A percentile compares a stretch with the other conserved stretches of the same genome.
These are phyloP conservation scores for Curvularia sp. DNA, from an alignment of 2,329 filamentous ascomycete genomes.

Conservation along the genomic window DNA sequence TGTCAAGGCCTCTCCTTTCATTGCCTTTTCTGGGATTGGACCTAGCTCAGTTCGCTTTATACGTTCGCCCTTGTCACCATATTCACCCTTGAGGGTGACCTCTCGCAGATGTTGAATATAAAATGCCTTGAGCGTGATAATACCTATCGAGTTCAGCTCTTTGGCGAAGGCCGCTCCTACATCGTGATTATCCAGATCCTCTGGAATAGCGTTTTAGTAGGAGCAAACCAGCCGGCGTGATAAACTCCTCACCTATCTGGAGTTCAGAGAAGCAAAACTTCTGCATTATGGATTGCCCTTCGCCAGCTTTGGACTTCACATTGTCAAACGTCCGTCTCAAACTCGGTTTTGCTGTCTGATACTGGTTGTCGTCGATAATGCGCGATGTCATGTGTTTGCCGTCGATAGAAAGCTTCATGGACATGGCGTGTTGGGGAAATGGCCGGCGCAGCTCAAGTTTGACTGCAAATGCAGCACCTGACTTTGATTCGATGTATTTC, in stretches of 20 bases:
- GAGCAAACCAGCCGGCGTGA: not conserved
- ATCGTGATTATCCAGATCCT: slow-evolving; percentile 6
- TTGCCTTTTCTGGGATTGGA: slow-evolving; percentile 29
- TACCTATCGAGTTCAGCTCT: slow-evolving; percentile 20
- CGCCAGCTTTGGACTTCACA: not conserved
- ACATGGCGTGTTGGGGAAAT: not conserved
- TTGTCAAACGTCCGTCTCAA: not conserved
- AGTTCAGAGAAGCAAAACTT: slow-evolving; percentile 35
- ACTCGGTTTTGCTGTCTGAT: not conserved
- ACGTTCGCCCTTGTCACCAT: not conserved
- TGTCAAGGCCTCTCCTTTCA: slow-evolving; percentile 28
- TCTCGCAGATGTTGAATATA: slow-evolving; percentile 11
- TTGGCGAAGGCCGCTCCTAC: slow-evolving; percentile 6
- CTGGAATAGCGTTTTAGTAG: not conserved
- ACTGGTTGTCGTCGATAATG: not conserved
- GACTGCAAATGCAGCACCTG: slow-evolving; percentile 32
- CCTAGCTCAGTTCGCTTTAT: not conserved
- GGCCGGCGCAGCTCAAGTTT: slow-evolving; percentile 10
- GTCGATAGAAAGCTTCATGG: not conserved
- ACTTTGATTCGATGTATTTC: slow-evolving; percentile 44
- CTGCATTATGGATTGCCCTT: slow-evolving; percentile 4
- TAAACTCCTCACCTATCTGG: slow-evolving; percentile 15
- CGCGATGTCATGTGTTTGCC: not conserved
- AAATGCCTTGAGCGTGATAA: slow-evolving; percentile 21
- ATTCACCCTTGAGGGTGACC: not conserved